phyloP scores from a whole-genome alignment of 2,329 filamentous ascomycete genomes.

The Aureobasidium sp. region DNA sequence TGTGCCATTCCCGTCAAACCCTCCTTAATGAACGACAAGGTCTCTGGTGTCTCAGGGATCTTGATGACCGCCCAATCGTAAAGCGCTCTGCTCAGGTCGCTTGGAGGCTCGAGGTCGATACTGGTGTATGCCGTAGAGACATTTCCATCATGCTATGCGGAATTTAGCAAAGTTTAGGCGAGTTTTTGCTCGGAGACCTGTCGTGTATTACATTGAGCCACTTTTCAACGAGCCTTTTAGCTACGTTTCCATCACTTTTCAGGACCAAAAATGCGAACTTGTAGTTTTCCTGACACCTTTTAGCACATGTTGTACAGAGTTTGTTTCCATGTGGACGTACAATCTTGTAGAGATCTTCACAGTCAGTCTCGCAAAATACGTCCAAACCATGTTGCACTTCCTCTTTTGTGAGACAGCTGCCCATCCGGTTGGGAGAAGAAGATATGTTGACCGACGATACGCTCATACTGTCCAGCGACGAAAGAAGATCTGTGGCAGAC shows the following conservation, averaged over 20 bases:
- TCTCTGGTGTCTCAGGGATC: not conserved
- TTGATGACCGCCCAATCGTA: not conserved
- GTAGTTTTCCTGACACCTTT: not conserved
- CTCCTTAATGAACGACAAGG: not conserved
- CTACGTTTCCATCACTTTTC: not conserved
- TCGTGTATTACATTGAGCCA: not conserved
- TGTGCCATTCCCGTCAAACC: not conserved
- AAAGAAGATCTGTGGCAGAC: not conserved
- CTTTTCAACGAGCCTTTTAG: not conserved
- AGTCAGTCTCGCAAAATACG: not conserved
- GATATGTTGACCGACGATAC: not conserved
- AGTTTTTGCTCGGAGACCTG: not conserved
- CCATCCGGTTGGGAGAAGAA: not conserved
- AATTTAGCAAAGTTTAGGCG: not conserved
- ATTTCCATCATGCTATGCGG: not conserved
- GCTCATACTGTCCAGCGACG: not conserved
- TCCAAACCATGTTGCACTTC: not conserved
- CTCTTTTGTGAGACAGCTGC: not conserved
- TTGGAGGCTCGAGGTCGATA: not conserved
- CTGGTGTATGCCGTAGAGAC: not conserved
- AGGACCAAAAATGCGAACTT: not conserved
- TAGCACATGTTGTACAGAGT: too few relatives aligned
- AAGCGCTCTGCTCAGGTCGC: not conserved
- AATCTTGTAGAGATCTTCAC: not conserved
- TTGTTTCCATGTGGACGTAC: not conserved